Conservation (phyloP, 106 monocot genomes). For the Gastrodia elata region DNA sequence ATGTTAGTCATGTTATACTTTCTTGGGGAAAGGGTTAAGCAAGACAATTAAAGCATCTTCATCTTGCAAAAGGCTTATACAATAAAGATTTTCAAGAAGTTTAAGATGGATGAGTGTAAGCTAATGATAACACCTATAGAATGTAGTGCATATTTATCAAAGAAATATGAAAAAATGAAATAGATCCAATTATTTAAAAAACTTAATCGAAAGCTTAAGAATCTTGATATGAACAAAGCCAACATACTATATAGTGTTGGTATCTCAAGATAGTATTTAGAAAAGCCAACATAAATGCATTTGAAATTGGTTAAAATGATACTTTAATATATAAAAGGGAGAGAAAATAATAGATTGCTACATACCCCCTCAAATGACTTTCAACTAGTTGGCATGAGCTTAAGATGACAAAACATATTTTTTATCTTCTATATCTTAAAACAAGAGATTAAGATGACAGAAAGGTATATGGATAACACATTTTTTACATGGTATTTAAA, state of each 20-base stretch:
- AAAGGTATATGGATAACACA: not conserved
- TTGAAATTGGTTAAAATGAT: not conserved
- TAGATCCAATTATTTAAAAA: slow-evolving; percentile 4
- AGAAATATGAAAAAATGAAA: no score
- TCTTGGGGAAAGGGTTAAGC: not conserved
- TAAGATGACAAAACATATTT: not conserved
- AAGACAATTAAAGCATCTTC: not conserved
- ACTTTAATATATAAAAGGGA: not conserved
- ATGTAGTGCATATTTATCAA: not conserved
- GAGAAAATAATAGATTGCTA: not conserved
- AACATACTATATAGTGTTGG: not conserved
- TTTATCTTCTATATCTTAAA: no score
- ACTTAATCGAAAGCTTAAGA: not conserved
- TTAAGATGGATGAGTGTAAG: slow-evolving; percentile 5
- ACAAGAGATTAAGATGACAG: no score
- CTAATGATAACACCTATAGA: not conserved
- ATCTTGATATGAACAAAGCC: slow-evolving; percentile 5
- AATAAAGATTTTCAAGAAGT: slow-evolving; percentile 7
- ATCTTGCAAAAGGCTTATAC: not conserved
- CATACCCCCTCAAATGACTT: not conserved
- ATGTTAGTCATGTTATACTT: no score
- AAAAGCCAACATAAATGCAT: not conserved
- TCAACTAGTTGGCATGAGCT: not conserved
- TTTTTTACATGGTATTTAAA: not conserved
- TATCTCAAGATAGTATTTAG: not conserved